These are phyloP conservation scores for Ascochyta pisi DNA, from an alignment of 2,329 filamentous ascomycete species.

Conservation along the genomic window DNA sequence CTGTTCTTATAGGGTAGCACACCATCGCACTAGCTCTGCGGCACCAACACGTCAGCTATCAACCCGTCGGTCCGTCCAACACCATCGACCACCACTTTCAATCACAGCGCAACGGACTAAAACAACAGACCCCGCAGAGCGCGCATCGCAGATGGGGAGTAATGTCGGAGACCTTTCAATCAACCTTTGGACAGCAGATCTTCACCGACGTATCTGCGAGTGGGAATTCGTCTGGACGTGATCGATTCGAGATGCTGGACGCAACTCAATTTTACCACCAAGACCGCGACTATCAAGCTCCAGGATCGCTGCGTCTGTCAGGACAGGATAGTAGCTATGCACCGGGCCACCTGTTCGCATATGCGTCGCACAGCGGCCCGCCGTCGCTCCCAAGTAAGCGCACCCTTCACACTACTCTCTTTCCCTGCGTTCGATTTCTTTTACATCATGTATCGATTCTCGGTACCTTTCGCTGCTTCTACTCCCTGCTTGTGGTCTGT, in stretches of 20 bases:
- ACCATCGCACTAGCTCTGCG: conserved; percentile 29
- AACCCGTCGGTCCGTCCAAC: conserved; percentile 22
- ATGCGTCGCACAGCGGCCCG: conserved; percentile 31
- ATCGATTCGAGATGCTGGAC: conserved; percentile 40
- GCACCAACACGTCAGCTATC: conserved; percentile 29
- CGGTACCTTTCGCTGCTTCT: conserved; percentile 10
- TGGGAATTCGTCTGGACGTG: conserved; percentile 51
- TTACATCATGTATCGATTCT: conserved; percentile 11
- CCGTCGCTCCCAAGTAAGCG: conserved; percentile 33
- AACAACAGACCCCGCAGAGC: conserved; percentile 9
- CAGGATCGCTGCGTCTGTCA: conserved; percentile 24
- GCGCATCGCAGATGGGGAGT: conserved; percentile 46
- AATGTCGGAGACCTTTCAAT: conserved; percentile 44
- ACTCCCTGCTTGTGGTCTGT: conserved; percentile 19
- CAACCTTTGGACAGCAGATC: conserved; percentile 47
- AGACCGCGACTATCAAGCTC: conserved; percentile 29
- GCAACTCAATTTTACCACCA: conserved; percentile 37
- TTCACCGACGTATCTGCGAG: conserved; percentile 46
- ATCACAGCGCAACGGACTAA: conserved; percentile 10
- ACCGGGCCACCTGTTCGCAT: conserved; percentile 25
- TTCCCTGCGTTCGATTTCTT: conserved; percentile 11
- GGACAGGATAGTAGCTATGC: conserved; percentile 25
- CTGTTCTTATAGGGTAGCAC: conserved; percentile 40
- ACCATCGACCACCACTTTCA: conserved; percentile 24
- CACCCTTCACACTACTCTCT: conserved; percentile 11